Conservation (phyloP, 345 rosid genomes). For the Geranium rotundifolium region DNA sequence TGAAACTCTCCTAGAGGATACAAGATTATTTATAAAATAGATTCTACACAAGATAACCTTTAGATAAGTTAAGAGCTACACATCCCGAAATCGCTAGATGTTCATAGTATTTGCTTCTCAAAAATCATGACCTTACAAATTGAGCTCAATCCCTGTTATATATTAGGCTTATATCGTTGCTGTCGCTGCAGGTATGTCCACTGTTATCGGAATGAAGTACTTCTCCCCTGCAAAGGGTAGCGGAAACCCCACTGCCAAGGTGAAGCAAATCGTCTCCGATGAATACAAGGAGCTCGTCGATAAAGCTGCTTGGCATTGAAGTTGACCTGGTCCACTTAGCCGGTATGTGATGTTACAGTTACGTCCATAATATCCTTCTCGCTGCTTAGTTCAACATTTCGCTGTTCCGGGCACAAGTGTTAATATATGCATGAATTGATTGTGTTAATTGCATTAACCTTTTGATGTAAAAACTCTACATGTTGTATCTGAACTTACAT, state of each 20-base stretch:
- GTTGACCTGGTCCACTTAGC: constrained; percentile 5
- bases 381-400: neutral
- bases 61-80: too few relatives aligned
- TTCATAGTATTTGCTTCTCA: too few relatives aligned
- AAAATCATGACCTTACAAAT: too few relatives aligned
- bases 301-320: constrained; percentile 33
- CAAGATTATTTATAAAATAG: neutral
- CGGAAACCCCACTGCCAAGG: constrained; percentile 31
- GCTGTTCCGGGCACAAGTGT: neutral
- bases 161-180: neutral
- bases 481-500: neutral
- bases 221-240: constrained; percentile 39
- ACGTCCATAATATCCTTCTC: neutral
- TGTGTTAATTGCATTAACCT: neutral
- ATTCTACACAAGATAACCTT: too few relatives aligned
- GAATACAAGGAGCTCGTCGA: constrained; percentile 51
- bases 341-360: neutral
- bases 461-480: neutral
- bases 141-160: too few relatives aligned
- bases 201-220: constrained; percentile 72
- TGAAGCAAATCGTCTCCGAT: constrained; percentile 72
- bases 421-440: neutral
- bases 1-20: too few relatives aligned
- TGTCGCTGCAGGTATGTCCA: constrained; percentile 50
- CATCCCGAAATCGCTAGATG: too few relatives aligned